Base-by-base conservation (phyloP, 2,329 filamentous ascomycete genomes). In the Sclerotinia subarctica region DNA sequence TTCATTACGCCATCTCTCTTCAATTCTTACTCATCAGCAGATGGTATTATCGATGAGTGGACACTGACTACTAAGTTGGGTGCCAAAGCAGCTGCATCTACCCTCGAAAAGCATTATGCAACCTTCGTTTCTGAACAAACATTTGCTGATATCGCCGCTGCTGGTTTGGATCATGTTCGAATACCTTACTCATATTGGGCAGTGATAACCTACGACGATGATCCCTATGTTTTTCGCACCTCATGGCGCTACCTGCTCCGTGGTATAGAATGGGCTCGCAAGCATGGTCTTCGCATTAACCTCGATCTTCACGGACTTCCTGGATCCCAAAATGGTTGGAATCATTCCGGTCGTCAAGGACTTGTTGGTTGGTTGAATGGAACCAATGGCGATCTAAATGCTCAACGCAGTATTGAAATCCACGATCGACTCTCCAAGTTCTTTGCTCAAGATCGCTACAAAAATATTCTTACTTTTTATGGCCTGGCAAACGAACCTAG, bases 161-260 rank as follows among this genome's bases (percentile, higher is more conserved):
- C 95, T 1, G 95, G 95, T 0, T 86, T 99, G 57, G 95, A 99
- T 77, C 95, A 99, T 77, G 91, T 99, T n/a, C 90, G 95, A 66
- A 97, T 99, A 66, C 93, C 92, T 0, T 98, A 90, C 78, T 92
- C 90, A 13, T 99, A 99, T 82, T 99, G 95, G 95, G 93, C 94
- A 0, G 89, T 98, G 1, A 87, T 88, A 68, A 90, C 89, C 0
- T 97, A 96, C 78, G 88, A 92, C 38, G 88, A 84, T 54, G 95
- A 99, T 76, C 92, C 94, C 1, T 99, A 97, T 76, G 84, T 99
- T 1, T 87, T 91, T 69, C 89, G 93, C 53, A 91, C 93, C 0
- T 90, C 92, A 2, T 99, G 94, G 94, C 86, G 95, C 17, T 99
- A 99, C 76, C 88, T 99, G 1, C 85, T 99, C 13, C 89, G 95